Evolutionary conservation across 2,329 filamentous ascomycete species (phyloP).

Genomic region (Fusarium brevicatenulatum): DNA sequence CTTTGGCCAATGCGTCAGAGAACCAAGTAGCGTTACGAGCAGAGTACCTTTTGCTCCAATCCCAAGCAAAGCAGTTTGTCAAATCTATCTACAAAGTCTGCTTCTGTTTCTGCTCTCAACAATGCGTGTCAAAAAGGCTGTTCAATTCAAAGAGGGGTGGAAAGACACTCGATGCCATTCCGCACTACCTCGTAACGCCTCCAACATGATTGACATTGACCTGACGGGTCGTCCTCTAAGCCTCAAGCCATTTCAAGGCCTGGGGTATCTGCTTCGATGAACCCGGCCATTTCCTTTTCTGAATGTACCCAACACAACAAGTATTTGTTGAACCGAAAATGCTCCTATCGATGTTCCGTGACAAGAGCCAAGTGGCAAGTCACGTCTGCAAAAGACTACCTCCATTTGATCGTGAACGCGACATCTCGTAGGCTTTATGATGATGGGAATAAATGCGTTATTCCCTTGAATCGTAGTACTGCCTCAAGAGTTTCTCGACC

Average conservation of each 20-base stretch:
- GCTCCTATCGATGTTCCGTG: not conserved
- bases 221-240: constrained; percentile 25
- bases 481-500: constrained; percentile 74
- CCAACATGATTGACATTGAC: constrained; percentile 18
- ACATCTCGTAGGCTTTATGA: constrained; percentile 13
- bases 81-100: constrained; percentile 27
- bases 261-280: constrained; percentile 39
- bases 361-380: not conserved
- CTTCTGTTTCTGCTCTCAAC: not conserved
- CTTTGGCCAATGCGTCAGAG: not conserved
- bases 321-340: constrained; percentile 16
- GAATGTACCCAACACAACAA: constrained; percentile 26
- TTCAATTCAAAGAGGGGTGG: constrained; percentile 33
- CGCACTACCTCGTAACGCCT: constrained; percentile 13
- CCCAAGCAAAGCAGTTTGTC: constrained; percentile 9
- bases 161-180: not conserved
- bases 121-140: constrained; percentile 24
- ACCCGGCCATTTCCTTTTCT: constrained; percentile 26
- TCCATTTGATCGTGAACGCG: not conserved
- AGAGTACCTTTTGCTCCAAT: constrained; percentile 8
- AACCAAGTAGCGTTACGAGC: not conserved
- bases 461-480: constrained; percentile 64
- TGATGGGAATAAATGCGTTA: constrained; percentile 12
- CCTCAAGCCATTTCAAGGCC: constrained; percentile 27
- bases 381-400: constrained; percentile 12